A percentile compares a stretch with the other conserved stretches of the same genome.
phyloP scores from a whole-genome alignment of 495 filamentous ascomycete species.

The Penicillium ochrochloron region DNA sequence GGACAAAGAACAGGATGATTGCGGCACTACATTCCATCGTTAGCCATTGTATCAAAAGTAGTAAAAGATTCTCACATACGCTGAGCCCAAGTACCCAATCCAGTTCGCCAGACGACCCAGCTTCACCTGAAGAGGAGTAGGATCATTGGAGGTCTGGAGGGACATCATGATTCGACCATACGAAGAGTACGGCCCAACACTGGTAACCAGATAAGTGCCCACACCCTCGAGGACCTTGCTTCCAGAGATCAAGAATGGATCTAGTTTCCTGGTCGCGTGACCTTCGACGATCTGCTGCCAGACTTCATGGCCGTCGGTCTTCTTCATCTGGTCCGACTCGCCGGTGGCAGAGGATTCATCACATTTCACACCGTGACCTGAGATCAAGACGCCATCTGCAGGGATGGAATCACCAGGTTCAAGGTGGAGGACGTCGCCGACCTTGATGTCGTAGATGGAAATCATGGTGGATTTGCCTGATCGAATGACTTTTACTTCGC shows the following conservation, averaged over 20 bases:
- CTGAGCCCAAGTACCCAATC: constrained; percentile 61
- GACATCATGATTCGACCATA: constrained; percentile 69
- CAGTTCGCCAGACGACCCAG: constrained; percentile 65
- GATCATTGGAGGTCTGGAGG: constrained; percentile 62
- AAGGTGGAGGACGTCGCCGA: constrained; percentile 73
- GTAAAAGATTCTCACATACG: constrained; percentile 29
- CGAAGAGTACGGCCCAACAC: constrained; percentile 64
- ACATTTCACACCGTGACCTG: constrained; percentile 67
- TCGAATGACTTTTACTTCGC: constrained; percentile 74
- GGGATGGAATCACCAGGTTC: constrained; percentile 75
- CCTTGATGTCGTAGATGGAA: constrained; percentile 72
- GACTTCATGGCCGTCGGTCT: constrained; percentile 62
- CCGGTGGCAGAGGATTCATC: constrained; percentile 73
- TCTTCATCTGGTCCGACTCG: constrained; percentile 71
- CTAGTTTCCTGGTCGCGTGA: constrained; percentile 60
- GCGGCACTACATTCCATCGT: constrained; percentile 55
- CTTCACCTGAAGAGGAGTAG: constrained; percentile 68
- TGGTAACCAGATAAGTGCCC: constrained; percentile 67
- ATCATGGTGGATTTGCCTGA: constrained; percentile 75
- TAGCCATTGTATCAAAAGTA: constrained; percentile 8
- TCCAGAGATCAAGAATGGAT: constrained; percentile 67
- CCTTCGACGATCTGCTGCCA: constrained; percentile 59
- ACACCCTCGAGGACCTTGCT: constrained; percentile 69
- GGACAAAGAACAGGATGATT: constrained; percentile 64
- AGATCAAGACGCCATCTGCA: constrained; percentile 65